These are phyloP conservation scores for Serendipita indica DNA, from an alignment of 768 basidiomycete genomes.

Conservation along the genomic window DNA sequence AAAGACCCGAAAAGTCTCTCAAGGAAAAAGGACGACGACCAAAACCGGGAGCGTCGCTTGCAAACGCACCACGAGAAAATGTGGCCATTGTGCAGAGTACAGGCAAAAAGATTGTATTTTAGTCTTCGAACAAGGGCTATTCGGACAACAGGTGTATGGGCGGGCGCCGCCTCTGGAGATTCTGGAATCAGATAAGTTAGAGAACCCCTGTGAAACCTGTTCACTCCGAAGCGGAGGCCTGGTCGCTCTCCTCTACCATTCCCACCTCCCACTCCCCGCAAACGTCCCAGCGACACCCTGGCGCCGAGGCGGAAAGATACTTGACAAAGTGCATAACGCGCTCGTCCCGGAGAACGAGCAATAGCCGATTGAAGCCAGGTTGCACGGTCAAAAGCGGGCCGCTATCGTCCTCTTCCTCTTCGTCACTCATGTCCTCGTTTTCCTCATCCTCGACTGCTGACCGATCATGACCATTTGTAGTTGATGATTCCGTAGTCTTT, in stretches of 20 bases:
- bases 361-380: constrained; percentile 76
- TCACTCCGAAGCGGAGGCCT: constrained; percentile 17
- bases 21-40: constrained; percentile 29
- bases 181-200: background rate
- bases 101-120: constrained; percentile 59
- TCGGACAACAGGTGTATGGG: background rate
- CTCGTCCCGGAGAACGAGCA: constrained; percentile 83
- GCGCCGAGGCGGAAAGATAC: constrained; percentile 79
- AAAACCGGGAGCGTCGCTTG: constrained; percentile 68
- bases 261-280: constrained; percentile 88
- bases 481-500: constrained; percentile 15
- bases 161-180: background rate
- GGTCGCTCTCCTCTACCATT: constrained; percentile 50
- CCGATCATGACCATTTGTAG: constrained; percentile 17
- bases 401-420: constrained; percentile 53
- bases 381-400: constrained; percentile 74
- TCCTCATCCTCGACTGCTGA: constrained; percentile 19
- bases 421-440: constrained; percentile 19
- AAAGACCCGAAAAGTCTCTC: background rate
- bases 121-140: background rate
- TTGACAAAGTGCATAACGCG: constrained; percentile 92
- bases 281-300: constrained; percentile 86
- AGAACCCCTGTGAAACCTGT: background rate
- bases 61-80: constrained; percentile 59
- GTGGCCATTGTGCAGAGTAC: constrained; percentile 56